A percentile compares a stretch with the other conserved stretches of the same genome.
Evolutionary conservation across 2,329 filamentous ascomycete species (phyloP).

Genomic region (Lasiodiplodia theobromae): DNA sequence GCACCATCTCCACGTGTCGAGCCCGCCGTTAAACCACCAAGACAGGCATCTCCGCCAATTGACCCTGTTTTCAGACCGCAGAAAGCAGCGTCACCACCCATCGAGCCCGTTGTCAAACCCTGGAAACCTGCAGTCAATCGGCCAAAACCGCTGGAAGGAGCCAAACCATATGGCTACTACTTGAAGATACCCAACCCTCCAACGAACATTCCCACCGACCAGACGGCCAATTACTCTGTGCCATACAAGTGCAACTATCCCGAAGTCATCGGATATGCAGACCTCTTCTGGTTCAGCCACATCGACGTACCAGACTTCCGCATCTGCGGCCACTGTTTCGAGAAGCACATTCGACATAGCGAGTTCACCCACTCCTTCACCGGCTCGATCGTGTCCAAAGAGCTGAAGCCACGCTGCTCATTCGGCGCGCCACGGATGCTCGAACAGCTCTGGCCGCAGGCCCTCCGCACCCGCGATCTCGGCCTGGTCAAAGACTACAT

Average conservation of each 20-base stretch:
- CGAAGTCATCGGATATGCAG: not conserved
- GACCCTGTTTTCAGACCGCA: too few species aligned
- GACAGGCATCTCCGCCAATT: not conserved
- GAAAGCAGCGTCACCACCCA: too few species aligned
- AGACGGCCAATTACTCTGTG: not conserved
- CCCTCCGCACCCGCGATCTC: not conserved
- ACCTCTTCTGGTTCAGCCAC: slow-evolving; percentile 11
- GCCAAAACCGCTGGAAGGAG: not conserved
- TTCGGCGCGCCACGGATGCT: not conserved
- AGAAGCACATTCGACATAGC: not conserved
- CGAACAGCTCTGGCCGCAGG: slow-evolving; percentile 3
- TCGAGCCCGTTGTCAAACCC: not conserved
- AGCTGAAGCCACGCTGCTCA: not conserved
- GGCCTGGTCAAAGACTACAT: not conserved
- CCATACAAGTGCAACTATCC: not conserved
- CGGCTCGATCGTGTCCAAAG: not conserved
- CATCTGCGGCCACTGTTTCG: slow-evolving; percentile 11
- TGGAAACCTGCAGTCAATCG: too few species aligned
- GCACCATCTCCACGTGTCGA: too few species aligned
- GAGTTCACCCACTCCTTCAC: not conserved
- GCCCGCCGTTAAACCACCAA: not conserved
- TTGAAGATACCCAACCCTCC: slow-evolving; percentile 1
- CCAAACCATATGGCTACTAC: not conserved
- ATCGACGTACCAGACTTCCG: not conserved
- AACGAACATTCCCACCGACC: not conserved